A percentile compares a stretch with the other conserved stretches of the same genome.
These are phyloP conservation scores for Talaromyces verruculosus DNA, from an alignment of 2,329 filamentous ascomycete genomes.

Conservation along the genomic window DNA sequence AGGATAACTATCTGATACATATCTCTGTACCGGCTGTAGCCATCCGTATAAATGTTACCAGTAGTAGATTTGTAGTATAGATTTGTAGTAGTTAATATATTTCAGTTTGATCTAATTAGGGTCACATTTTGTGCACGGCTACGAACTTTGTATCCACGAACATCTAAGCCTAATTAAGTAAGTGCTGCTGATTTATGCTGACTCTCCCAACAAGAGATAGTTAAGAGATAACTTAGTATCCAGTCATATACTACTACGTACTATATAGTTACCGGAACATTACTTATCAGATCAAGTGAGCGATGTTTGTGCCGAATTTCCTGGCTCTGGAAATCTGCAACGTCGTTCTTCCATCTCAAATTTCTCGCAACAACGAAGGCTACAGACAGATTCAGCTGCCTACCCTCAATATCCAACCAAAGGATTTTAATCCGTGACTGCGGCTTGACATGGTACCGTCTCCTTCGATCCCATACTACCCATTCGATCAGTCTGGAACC, in stretches of 20 bases:
- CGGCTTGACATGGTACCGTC: neutral
- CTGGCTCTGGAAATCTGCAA: neutral
- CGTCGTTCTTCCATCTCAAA: neutral
- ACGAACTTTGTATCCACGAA: neutral
- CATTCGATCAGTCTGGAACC: neutral
- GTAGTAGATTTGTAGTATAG: neutral
- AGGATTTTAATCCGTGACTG: neutral
- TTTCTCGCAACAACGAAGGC: neutral
- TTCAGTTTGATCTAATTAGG: neutral
- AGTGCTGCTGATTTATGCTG: no score
- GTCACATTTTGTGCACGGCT: neutral
- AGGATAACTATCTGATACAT: neutral
- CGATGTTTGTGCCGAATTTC: neutral
- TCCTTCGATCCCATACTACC: neutral
- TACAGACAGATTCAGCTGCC: neutral
- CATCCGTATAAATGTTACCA: neutral
- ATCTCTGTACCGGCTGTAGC: neutral
- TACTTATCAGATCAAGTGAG: neutral
- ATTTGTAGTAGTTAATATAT: neutral
- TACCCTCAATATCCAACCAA: neutral
- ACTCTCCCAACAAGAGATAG: no score
- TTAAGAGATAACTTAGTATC: no score
- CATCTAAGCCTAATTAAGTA: neutral
- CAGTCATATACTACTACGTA: no score
- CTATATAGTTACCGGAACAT: neutral